Conservation (phyloP, 371 early-diverging fungal species). For the Syncephalastrum monosporum region DNA sequence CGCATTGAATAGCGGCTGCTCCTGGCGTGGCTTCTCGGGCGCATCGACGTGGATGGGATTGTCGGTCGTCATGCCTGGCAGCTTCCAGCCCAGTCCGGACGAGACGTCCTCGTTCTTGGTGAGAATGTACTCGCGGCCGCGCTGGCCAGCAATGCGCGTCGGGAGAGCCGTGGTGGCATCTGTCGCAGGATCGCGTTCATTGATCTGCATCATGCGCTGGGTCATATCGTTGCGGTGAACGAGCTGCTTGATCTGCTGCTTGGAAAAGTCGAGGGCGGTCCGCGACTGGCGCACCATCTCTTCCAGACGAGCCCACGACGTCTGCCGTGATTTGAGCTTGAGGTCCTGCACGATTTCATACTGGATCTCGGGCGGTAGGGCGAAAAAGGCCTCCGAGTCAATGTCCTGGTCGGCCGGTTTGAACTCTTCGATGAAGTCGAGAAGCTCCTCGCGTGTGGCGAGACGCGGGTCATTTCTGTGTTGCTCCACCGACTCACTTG, state of each 20-base stretch:
- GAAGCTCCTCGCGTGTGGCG: constrained; percentile 63
- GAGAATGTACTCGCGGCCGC: constrained; percentile 78
- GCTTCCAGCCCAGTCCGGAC: constrained; percentile 70
- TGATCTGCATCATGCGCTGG: constrained; percentile 71
- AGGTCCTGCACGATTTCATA: constrained; percentile 89
- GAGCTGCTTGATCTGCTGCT: constrained; percentile 84
- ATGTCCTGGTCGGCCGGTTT: constrained; percentile 62
- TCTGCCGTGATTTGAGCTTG: constrained; percentile 79
- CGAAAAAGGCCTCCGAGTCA: constrained; percentile 75
- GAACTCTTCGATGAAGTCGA: constrained; percentile 57
- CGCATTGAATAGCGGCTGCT: neutral
- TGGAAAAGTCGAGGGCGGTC: constrained; percentile 85
- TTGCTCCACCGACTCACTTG: neutral
- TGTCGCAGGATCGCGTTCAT: constrained; percentile 19
- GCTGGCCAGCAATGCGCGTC: constrained; percentile 77
- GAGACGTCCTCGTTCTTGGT: constrained; percentile 75
- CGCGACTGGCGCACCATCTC: constrained; percentile 67
- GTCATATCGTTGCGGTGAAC: constrained; percentile 86
- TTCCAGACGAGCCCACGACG: constrained; percentile 74
- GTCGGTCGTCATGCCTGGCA: constrained; percentile 35
- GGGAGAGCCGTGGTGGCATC: constrained; percentile 20
- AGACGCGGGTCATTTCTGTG: constrained; percentile 60
- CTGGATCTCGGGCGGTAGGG: constrained; percentile 83
- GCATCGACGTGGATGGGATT: neutral
- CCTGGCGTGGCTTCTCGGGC: neutral